A percentile compares a stretch with the other conserved stretches of the same genome.
phyloP scores from a whole-genome alignment of 768 basidiomycete genomes.

The Kwoniella pini region DNA sequence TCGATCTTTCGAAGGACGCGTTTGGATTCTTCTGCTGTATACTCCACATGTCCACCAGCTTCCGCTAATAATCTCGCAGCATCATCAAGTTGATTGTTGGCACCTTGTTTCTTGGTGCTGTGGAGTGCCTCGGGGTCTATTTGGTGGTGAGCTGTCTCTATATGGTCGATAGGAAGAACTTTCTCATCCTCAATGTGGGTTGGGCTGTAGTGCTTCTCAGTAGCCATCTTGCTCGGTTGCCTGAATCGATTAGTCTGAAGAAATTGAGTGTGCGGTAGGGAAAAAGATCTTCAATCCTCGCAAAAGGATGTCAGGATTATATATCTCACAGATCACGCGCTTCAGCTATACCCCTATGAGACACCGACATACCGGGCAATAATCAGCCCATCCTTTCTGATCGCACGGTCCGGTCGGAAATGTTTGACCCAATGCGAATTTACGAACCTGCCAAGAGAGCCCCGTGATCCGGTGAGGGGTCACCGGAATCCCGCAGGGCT shows the following conservation, averaged over 20 bases:
- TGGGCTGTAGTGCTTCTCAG: constrained; percentile 2
- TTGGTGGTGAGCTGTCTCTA: constrained; percentile 10
- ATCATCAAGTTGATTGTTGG: constrained; percentile 33
- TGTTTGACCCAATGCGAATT: no score
- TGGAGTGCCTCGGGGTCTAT: constrained; percentile 11
- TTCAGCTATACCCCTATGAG: neutral
- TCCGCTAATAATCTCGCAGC: constrained; percentile 25
- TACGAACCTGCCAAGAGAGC: neutral
- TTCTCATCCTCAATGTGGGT: constrained; percentile 24
- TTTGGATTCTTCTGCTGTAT: constrained; percentile 28
- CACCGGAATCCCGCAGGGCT: neutral
- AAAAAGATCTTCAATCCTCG: neutral
- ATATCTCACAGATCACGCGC: neutral
- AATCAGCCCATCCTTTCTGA: neutral
- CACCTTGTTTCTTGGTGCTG: constrained; percentile 5
- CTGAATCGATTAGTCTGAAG: neutral
- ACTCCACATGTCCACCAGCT: constrained; percentile 31
- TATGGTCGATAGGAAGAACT: constrained; percentile 10
- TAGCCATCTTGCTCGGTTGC: neutral
- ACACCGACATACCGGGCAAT: neutral
- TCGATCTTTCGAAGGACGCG: constrained; percentile 41
- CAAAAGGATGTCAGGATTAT: neutral
- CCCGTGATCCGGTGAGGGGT: constrained; percentile 2
- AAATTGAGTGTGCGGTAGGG: neutral
- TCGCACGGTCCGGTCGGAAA: constrained; percentile 3